Conservation (phyloP, 306 rosid species). For the Fagus sylvatica region DNA sequence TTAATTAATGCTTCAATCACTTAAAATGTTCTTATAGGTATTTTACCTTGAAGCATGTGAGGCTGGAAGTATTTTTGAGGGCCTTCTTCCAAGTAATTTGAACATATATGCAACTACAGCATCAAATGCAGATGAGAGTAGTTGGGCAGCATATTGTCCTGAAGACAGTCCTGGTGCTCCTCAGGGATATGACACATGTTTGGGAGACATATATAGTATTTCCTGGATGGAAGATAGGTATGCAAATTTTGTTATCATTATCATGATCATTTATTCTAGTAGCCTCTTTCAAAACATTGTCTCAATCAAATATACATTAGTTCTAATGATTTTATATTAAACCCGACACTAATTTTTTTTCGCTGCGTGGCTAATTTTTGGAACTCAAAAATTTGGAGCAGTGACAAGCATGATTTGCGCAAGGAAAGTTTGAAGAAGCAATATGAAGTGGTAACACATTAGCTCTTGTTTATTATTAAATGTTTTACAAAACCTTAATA, state of each 20-base stretch:
- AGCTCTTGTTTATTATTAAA: no score
- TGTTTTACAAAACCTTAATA: no score
- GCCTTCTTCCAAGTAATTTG: constrained; percentile 54
- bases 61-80: constrained; percentile 76
- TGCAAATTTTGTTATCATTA: background rate
- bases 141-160: constrained; percentile 58
- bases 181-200: constrained; percentile 35
- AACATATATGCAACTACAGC: constrained; percentile 64
- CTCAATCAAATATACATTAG: no score
- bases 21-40: background rate
- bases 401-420: constrained; percentile 35
- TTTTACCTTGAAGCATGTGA: constrained; percentile 81
- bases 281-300: no score
- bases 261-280: no score
- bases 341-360: no score
- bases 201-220: constrained; percentile 69
- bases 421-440: constrained; percentile 42
- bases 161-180: background rate
- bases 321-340: no score
- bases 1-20: no score
- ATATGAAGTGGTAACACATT: constrained; percentile 29
- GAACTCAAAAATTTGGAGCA: no score
- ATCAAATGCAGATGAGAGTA: constrained; percentile 46
- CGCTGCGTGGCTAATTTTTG: no score
- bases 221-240: constrained; percentile 88